Evolutionary conservation across 805 yeast genomes (phyloP), one percentile per base, ranked within the genome.

Genomic region (Myxozyma geophila): DNA sequence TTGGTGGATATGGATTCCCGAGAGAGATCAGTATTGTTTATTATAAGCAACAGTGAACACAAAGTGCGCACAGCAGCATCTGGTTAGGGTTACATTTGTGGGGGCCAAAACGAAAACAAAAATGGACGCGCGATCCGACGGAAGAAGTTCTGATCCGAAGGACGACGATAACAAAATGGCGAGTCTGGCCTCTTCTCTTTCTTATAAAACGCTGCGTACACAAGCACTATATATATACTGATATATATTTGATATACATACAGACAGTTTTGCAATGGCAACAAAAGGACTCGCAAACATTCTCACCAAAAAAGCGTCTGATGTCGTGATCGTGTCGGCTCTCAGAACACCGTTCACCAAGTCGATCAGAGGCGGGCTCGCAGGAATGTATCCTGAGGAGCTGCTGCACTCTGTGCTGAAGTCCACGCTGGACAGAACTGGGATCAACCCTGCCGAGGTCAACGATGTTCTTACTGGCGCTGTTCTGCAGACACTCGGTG

Each of bases 401-500:
- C 71, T 77, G 17, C 70, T 78, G 23, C 67, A 73, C 40, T 71
- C 71, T 43, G 74, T 75, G 2, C 67, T 78, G 8, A 67, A 70
- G 46, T 78, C 76, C 9, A 70, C 78, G 2, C 36, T 77, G 12
- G 70, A 70, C 10, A 70, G 67, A 41, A 57, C 74, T 8, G 71
- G 71, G 3, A 66, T 76, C 35, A 73, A 75, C 3, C 64, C 71
- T 28, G 64, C 57, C 17, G 64, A 70, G 33, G 74, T 78, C 28
- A 77, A 78, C 40, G 81, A 78, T 62, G 73, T 78, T 6, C 63
- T 76, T 33, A 75, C 77, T 13, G 80, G 80, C 9, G 72, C 79
- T 5, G 80, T 78, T 1, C 66, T 77, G 57, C 80, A 75, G 66
- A 73, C 74, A 7, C 64, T 76, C 33, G 79, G 80, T 13, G 80